Conservation (phyloP, 2,329 filamentous ascomycete genomes). For the Lachnellula hyalina region DNA sequence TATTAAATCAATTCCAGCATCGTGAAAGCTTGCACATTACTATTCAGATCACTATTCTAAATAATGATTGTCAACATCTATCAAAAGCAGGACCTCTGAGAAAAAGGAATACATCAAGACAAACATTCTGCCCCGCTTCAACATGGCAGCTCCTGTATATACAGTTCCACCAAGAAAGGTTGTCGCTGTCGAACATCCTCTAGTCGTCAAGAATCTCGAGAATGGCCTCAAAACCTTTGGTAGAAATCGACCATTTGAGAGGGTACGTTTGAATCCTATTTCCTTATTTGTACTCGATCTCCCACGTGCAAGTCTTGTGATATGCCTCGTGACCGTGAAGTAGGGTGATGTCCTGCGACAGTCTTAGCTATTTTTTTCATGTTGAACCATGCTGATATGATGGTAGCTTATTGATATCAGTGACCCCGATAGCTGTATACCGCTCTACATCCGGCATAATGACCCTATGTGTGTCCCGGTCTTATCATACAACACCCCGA, state of each 20-base stretch:
- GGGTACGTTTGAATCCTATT: conserved; percentile 21
- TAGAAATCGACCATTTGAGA: conserved; percentile 21
- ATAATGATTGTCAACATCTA: too few relatives aligned
- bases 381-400: background rate
- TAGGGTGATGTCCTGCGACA: background rate
- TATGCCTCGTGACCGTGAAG: background rate
- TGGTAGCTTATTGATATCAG: conserved; percentile 40
- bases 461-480: conserved; percentile 76
- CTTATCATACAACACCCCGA: conserved; percentile 66
- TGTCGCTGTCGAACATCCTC: conserved; percentile 62
- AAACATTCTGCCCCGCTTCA: background rate
- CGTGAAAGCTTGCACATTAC: too few relatives aligned
- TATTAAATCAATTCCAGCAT: too few relatives aligned
- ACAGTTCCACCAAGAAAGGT: conserved; percentile 47
- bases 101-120: too few relatives aligned
- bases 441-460: conserved; percentile 72
- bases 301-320: conserved; percentile 17
- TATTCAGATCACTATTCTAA: too few relatives aligned
- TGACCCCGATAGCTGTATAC: conserved; percentile 46
- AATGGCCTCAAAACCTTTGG: conserved; percentile 59
- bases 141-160: conserved; percentile 38
- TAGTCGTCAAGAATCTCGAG: conserved; percentile 58
- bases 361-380: background rate
- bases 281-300: background rate
- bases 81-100: too few relatives aligned